A percentile compares a stretch with the other conserved stretches of the same genome.
phyloP scores from a whole-genome alignment of 2,329 filamentous ascomycete species.

The Paradendryphiella salina region DNA sequence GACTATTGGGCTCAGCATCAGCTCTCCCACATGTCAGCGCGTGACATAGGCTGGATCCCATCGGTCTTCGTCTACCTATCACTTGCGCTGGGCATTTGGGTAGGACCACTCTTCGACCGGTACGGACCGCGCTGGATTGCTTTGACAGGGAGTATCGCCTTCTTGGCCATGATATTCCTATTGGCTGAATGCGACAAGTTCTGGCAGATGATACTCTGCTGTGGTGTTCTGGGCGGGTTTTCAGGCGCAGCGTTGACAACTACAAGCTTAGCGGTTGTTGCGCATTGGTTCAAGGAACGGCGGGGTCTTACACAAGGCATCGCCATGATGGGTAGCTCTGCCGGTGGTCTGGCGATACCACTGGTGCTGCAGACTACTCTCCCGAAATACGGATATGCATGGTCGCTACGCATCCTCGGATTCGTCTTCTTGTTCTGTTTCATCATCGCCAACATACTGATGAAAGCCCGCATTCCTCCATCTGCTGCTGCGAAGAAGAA shows the following conservation, averaged over 20 bases:
- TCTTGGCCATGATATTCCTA: slow-evolving; percentile 38
- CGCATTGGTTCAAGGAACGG: slow-evolving; percentile 47
- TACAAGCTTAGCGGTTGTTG: slow-evolving; percentile 41
- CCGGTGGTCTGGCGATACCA: slow-evolving; percentile 45
- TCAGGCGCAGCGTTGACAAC: slow-evolving; percentile 47
- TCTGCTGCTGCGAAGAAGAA: slow-evolving; percentile 37
- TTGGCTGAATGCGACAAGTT: slow-evolving; percentile 43
- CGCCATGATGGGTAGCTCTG: slow-evolving; percentile 45
- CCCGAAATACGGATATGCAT: slow-evolving; percentile 43
- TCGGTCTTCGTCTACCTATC: slow-evolving; percentile 81
- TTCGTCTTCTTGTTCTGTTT: slow-evolving; percentile 44
- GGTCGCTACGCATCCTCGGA: slow-evolving; percentile 47
- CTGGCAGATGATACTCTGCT: slow-evolving; percentile 51
- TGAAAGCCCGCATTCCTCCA: slow-evolving; percentile 43
- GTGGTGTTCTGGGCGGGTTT: slow-evolving; percentile 47
- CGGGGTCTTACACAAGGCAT: slow-evolving; percentile 47
- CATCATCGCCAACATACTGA: slow-evolving; percentile 39
- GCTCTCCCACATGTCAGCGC: slow-evolving; percentile 61
- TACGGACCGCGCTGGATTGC: slow-evolving; percentile 45
- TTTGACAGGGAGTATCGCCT: slow-evolving; percentile 32
- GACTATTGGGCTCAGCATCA: slow-evolving; percentile 76
- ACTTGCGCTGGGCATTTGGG: slow-evolving; percentile 80
- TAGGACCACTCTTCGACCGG: slow-evolving; percentile 72
- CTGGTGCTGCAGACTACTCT: slow-evolving; percentile 41
- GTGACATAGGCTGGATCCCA: slow-evolving; percentile 85